A percentile compares a stretch with the other conserved stretches of the same genome.
Conservation (phyloP, 1,284 basidiomycete genomes). For the Heterobasidion irregulare region DNA sequence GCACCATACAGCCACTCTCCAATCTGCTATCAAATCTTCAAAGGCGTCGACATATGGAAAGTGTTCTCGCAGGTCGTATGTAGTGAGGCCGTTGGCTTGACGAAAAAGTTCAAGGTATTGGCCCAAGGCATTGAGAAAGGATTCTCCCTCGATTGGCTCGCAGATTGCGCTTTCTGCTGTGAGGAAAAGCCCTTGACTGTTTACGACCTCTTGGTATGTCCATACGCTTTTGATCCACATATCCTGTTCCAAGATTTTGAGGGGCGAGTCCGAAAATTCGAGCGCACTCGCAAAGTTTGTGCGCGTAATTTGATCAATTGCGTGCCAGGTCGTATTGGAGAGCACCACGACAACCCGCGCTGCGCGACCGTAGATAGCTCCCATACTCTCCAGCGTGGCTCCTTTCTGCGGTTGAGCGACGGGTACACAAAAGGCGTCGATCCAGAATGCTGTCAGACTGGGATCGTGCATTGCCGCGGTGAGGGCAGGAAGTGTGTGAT, state of each 20-base stretch:
- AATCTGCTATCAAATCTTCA: constrained; percentile 13
- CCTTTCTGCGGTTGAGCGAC: constrained; percentile 9
- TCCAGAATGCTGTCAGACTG: constrained; percentile 11
- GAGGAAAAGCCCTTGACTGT: constrained; percentile 10
- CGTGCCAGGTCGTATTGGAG: constrained; percentile 8
- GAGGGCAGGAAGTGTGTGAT: constrained; percentile 13
- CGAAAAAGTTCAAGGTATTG: constrained; percentile 4
- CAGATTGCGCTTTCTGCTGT: constrained; percentile 3
- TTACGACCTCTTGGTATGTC: constrained; percentile 17
- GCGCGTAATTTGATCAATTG: constrained; percentile 9
- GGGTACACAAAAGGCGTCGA: constrained; percentile 16
- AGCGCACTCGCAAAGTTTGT: not conserved
- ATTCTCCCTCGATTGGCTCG: not conserved
- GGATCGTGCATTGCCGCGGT: constrained; percentile 9
- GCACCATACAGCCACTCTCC: constrained; percentile 5
- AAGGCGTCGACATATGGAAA: constrained; percentile 11
- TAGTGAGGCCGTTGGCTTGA: not conserved
- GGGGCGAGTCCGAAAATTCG: constrained; percentile 2
- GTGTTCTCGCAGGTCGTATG: not conserved
- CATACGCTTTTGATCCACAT: constrained; percentile 16
- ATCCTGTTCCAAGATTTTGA: constrained; percentile 14
- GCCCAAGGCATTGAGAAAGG: constrained; percentile 9
- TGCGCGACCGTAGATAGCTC: constrained; percentile 13
- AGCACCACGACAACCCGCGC: constrained; percentile 13
- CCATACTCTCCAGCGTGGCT: constrained; percentile 15